phyloP scores from a whole-genome alignment of 2,329 filamentous ascomycete genomes.

The Teratosphaeria destructans region DNA sequence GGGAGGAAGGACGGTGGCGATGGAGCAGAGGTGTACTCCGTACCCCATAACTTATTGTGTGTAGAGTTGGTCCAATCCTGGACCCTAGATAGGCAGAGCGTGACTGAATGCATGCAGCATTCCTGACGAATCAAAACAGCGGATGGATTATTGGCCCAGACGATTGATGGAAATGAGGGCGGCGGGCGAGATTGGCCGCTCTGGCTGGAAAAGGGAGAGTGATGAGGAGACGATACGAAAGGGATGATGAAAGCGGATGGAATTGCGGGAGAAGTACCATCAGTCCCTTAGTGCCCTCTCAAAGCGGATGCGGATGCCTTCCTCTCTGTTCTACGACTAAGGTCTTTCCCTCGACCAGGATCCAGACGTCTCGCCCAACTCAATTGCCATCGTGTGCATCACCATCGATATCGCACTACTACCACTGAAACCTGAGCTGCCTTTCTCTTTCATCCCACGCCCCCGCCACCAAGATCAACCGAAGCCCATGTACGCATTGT shows the following conservation, averaged over 20 bases:
- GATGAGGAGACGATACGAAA: not conserved
- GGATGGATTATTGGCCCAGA: not conserved
- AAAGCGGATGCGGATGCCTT: no score
- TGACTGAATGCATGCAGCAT: not conserved
- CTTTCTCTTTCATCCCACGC: no score
- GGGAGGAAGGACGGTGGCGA: not conserved
- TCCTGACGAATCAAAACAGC: not conserved
- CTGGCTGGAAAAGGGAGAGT: not conserved
- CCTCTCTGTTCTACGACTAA: no score
- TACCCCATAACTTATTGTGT: not conserved
- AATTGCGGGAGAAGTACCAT: not conserved
- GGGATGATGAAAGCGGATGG: not conserved
- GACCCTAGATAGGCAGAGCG: not conserved
- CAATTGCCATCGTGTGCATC: no score
- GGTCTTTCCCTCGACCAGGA: no score
- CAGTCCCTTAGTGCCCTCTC: no score
- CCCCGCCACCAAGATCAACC: no score
- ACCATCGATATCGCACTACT: no score
- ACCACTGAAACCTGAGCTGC: no score
- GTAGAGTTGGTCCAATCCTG: not conserved
- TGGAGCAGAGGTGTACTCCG: not conserved
- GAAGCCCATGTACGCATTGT: not conserved
- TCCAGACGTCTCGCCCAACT: no score
- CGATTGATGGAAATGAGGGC: not conserved
- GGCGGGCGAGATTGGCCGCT: not conserved